Evolutionary conservation across 169 alveolate genomes (phyloP).

Genomic region (Plasmodium adleri): DNA sequence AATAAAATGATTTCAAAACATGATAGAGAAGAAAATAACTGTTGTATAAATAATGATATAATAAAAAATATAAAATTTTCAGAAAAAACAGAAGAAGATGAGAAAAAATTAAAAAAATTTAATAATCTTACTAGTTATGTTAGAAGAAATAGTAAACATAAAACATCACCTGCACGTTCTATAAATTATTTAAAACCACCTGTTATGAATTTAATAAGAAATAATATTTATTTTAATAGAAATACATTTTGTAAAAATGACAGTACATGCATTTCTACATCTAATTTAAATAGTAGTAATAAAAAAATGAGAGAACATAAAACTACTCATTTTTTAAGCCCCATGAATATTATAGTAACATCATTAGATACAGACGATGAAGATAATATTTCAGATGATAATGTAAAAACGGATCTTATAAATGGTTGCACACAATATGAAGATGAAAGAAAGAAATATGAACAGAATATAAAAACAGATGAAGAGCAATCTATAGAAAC

Average conservation of each 20-base stretch:
- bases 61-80: background rate
- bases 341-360: conserved; percentile 58
- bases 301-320: conserved; percentile 32
- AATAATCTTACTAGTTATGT: conserved; percentile 22
- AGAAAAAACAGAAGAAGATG: background rate
- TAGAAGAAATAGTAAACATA: conserved; percentile 62
- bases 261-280: background rate
- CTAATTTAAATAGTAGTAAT: background rate
- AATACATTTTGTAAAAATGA: conserved; percentile 18
- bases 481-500: background rate
- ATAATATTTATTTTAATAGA: conserved; percentile 32
- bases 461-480: background rate
- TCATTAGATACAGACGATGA: conserved; percentile 62
- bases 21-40: too few relatives aligned
- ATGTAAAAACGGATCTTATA: background rate
- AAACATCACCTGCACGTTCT: conserved; percentile 65
- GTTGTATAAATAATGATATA: too few relatives aligned
- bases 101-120: background rate
- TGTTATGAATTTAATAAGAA: conserved; percentile 26
- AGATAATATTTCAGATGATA: background rate
- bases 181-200: conserved; percentile 74
- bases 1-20: too few relatives aligned
- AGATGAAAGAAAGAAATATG: background rate
- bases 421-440: background rate
- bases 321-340: conserved; percentile 26